Evolutionary conservation across 345 rosid genomes (phyloP), one percentile per base, ranked within the genome.

Genomic region (Nephelium lappaceum): DNA sequence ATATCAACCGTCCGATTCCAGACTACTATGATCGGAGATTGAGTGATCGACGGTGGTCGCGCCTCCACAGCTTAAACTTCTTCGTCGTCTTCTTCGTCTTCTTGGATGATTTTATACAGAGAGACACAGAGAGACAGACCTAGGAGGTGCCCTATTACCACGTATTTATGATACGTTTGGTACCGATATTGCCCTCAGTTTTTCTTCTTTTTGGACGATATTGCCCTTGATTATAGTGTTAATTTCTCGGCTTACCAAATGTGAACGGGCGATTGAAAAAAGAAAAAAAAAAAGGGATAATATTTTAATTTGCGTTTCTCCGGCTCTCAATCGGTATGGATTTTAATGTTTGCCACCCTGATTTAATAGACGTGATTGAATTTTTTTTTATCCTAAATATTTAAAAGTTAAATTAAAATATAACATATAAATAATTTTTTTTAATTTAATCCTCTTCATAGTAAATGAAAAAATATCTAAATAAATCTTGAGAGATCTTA

Each of bases 141-240:
- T 65, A 75, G 76, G 80, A 66, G 75, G 65, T 7, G 83, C 85
- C 84, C 58, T 63, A 24, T 41, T 76, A 83, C 81, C 82, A 78
- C 69, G 65, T 68, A 83, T 86, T 84, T 87, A 84, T 74, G 10
- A 60, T 75, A 12, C 25, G 5, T 8, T n/a, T 23, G 25, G 47
- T 81, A 1, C 77, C 85, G 11, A 76, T 25, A 76, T 4, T 63
- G 7, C 85, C 91, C 91, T 81, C 38, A 8, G 0, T 7, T 60
- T 15, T 74, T 64, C 21, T 18, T 6, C 0, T 3, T 5, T 42
- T 47, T 23, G 71, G 15, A 66, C 75, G 14, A 38, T 27, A 72
- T 69, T 70, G 16, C 85, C 87, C 73, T 66, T 6, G 0, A 0
- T 19, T 4, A 38, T 1, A 7, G 0, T n/a, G 62, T 1, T 41